Evolutionary conservation across 2,329 filamentous ascomycete genomes (phyloP), one percentile per base, ranked within the genome.

Genomic region (Periconia sp.): DNA sequence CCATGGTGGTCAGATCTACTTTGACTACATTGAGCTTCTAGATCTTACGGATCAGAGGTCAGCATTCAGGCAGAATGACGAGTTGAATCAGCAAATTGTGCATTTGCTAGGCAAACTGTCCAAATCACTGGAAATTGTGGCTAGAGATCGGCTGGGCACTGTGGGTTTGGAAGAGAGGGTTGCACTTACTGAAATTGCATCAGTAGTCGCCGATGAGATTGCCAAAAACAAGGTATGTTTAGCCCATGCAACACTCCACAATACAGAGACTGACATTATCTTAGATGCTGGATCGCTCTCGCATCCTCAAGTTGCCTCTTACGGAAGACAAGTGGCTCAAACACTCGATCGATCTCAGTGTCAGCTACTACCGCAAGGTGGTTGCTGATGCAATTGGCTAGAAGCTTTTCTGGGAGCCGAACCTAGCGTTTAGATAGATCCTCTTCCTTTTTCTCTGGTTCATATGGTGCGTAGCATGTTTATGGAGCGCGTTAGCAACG

Each of bases 171-270:
- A 78, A 50, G 79, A 82, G 53, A 74, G 85, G 49, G 90, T 92
- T 41, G 91, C 91, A 0, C 81, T 93, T 50, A 86, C 88, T 59
- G 91, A 95, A 67, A 96, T 96, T 82, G 88, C 88, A 45, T 85
- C 85, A 49, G 81, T 86, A 44, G 85, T 93, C 55, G 89, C 89
- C 10, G 82, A 83, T 57, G 82, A 86, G 69, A 83, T 89, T 54
- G 77, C 86, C 2, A 66, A 69, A 59, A 65, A 74, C 41, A 64
- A 65, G 62, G 77, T 70, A 65, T 37, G 66, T 57, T 75, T 43
- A n/a, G 10, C 23, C 9, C 15, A 23, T 42, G 7, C 47, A 43
- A 31, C 44, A 23, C 33, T 42, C 9, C 23, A 42, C 31, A 45
- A 15, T 47, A 73, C 18, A 68, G n/a, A 50, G 6, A 52, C 78